A percentile compares a stretch with the other conserved stretches of the same genome.
Conservation (phyloP, 495 filamentous ascomycete genomes). For the Penicillium canescens region DNA sequence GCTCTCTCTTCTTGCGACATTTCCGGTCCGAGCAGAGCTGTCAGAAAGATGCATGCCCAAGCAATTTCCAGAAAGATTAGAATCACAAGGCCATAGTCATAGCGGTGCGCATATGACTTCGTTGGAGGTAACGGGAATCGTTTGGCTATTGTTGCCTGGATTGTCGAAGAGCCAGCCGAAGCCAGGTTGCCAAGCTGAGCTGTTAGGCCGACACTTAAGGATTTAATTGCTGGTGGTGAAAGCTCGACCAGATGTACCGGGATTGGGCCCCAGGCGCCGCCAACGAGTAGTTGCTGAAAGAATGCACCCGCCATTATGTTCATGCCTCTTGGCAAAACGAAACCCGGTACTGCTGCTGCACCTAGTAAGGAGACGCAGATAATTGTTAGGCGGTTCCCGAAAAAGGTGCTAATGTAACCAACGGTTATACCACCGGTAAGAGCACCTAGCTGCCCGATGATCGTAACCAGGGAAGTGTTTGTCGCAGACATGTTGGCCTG, state of each 20-base stretch:
- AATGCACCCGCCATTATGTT: slow-evolving; percentile 31
- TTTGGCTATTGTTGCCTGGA: slow-evolving; percentile 37
- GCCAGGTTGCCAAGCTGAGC: slow-evolving; percentile 43
- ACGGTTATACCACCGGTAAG: slow-evolving; percentile 30
- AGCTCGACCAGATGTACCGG: slow-evolving; percentile 38
- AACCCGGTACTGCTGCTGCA: slow-evolving; percentile 31
- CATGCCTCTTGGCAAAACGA: slow-evolving; percentile 29
- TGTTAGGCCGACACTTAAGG: slow-evolving; percentile 32
- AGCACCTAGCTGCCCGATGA: slow-evolving; percentile 27
- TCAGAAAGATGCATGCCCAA: no score
- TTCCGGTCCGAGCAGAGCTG: no score
- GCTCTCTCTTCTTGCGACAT: no score
- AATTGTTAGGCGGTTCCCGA: slow-evolving; percentile 38
- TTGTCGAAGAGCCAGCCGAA: slow-evolving; percentile 37
- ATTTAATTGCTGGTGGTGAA: slow-evolving; percentile 28
- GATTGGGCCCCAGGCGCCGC: slow-evolving; percentile 34
- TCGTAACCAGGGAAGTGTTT: slow-evolving; percentile 35
- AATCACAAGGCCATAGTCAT: no score
- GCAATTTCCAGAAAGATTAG: no score
- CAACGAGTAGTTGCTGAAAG: slow-evolving; percentile 38
- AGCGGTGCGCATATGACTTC: no score
- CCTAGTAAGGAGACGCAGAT: slow-evolving; percentile 33
- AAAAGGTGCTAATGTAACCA: slow-evolving; percentile 37
- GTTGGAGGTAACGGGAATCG: slow-evolving; percentile 32
- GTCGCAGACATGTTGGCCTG: slow-evolving; percentile 31